Evolutionary conservation across 345 rosid species (phyloP).

Genomic region (Eucalyptus curtisii): DNA sequence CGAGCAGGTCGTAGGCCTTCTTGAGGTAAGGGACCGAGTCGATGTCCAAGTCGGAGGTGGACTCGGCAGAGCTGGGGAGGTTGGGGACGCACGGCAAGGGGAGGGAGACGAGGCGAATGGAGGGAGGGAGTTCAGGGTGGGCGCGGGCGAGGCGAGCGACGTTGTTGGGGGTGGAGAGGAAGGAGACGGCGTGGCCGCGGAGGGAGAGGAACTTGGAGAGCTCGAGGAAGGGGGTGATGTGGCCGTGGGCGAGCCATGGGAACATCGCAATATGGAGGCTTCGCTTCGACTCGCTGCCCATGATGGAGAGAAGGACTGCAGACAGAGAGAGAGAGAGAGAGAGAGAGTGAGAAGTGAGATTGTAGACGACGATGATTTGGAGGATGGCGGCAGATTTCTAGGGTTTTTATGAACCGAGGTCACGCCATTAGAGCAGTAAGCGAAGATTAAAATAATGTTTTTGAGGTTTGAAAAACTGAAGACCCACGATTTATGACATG

Average conservation of each 20-base stretch:
- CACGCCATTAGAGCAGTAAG: not conserved
- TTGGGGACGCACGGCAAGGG: constrained; percentile 6
- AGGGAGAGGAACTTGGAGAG: not conserved
- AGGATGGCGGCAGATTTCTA: not conserved
- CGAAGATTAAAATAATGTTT: not conserved
- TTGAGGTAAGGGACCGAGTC: constrained; percentile 11
- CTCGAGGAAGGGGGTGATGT: not conserved
- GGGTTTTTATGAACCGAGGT: not conserved
- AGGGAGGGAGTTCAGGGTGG: not conserved
- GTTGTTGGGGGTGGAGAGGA: not conserved
- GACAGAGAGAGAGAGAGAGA: not conserved
- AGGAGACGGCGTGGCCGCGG: not conserved
- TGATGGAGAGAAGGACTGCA: not conserved
- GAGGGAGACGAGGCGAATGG: constrained; percentile 7
- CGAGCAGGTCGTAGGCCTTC: constrained; percentile 19
- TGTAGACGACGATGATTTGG: not conserved
- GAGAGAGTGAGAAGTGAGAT: not conserved
- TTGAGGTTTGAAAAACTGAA: not conserved
- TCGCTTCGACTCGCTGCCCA: not conserved
- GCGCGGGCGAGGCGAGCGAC: not conserved
- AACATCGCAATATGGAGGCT: not conserved
- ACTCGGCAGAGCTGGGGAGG: constrained; percentile 16
- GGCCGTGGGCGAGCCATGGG: not conserved
- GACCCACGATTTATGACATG: not conserved
- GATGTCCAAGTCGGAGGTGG: constrained; percentile 17